Base-by-base conservation (phyloP, 192 early-diverging fungal species). In the Chytriomyces confervae region DNA sequence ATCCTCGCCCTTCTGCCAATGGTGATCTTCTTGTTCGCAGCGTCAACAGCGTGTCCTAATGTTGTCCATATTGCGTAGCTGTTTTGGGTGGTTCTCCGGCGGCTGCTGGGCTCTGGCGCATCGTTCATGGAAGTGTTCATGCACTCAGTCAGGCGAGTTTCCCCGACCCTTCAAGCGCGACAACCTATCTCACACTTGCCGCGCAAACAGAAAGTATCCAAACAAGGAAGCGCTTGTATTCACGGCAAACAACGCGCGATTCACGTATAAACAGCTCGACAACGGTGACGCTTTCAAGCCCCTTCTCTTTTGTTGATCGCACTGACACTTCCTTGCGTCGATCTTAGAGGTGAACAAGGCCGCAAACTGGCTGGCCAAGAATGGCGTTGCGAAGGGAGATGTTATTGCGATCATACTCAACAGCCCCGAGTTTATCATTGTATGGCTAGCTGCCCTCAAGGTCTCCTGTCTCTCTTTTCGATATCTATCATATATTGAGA, bases 361-460 rank as follows among this genome's bases (percentile, higher is more conserved):
- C 27, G 80, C 69, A 24, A 60, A 73, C 20, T 79, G 57, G 53
- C 45, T 81, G 43, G 29, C 62, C 46, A 20, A 5, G 9, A 18
- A 66, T n/a, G 78, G 66, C 20, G 69, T 81, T 7, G 29, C 24
- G 24, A 29, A 69, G 47, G 62, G 65, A 23, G 82, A 88, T 48
- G 61, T 83, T 68, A 83, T 91, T 60, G 83, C 87, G 11, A 83
- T 92, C 36, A 85, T 84, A 72, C 77, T 92, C 82, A 83, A 86
- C 76, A 84, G 83, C 20, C 88, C 88, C 10, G 66, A 86, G 13
- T 92, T 90, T 71, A 75, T 91, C 48, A 80, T 87, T 50, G 48
- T 76, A 2, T 84, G 83, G 76, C 79, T 92, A 6, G 89, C 86
- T 2, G 68, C 88, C 18, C 71, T 81, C 57, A 92, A 92, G 77